phyloP scores from a whole-genome alignment of 2,329 filamentous ascomycete genomes.

The Aspergillus hortae region DNA sequence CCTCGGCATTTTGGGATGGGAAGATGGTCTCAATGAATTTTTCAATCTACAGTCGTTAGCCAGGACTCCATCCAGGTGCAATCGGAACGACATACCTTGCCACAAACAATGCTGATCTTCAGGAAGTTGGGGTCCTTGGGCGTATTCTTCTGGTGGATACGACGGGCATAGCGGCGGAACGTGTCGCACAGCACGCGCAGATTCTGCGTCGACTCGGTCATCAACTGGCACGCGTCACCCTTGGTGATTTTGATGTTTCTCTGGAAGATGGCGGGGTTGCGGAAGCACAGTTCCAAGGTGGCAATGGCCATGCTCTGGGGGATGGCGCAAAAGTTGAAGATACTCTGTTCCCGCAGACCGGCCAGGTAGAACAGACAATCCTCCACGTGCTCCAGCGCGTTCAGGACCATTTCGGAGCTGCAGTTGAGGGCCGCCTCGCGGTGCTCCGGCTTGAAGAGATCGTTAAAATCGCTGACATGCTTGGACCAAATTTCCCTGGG shows the following conservation, averaged over 20 bases:
- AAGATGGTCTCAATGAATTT: constrained; percentile 94
- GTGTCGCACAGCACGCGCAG: constrained; percentile 74
- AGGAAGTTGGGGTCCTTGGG: constrained; percentile 89
- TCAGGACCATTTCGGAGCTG: constrained; percentile 90
- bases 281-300: constrained; percentile 86
- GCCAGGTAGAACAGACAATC: constrained; percentile 98
- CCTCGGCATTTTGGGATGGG: constrained; percentile 73
- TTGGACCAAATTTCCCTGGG: constrained; percentile 96
- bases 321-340: constrained; percentile 98
- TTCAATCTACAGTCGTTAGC: constrained; percentile 63
- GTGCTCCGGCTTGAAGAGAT: constrained; percentile 81
- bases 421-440: constrained; percentile 75
- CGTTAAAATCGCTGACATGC: constrained; percentile 83
- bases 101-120: constrained; percentile 86
- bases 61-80: not conserved
- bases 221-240: constrained; percentile 84
- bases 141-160: constrained; percentile 90
- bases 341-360: constrained; percentile 88
- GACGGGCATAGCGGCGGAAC: constrained; percentile 72
- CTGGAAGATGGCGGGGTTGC: constrained; percentile 81
- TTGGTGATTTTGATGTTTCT: constrained; percentile 95
- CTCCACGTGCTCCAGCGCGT: constrained; percentile 79
- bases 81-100: constrained; percentile 57
- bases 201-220: constrained; percentile 92
- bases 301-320: constrained; percentile 97